A percentile compares a stretch with the other conserved stretches of the same genome.
Conservation (phyloP, 1,139 yeast genomes). For the Saccharomycopsis hybrid region DNA sequence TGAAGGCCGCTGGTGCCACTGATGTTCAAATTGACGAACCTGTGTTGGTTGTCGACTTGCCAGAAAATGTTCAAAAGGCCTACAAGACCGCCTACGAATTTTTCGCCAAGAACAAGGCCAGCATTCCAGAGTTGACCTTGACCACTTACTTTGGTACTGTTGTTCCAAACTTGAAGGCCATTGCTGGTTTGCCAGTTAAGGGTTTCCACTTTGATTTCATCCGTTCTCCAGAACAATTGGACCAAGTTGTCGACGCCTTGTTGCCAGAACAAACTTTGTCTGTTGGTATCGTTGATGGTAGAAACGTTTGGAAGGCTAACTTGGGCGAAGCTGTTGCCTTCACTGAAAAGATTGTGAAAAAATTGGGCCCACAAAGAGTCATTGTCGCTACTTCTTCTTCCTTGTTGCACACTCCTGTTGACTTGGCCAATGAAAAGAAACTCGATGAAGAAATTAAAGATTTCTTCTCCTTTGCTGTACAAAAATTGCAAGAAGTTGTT, state of each 20-base stretch:
- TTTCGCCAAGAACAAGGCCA: slow-evolving; percentile 53
- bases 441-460: slow-evolving; percentile 86
- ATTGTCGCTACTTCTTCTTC: slow-evolving; percentile 91
- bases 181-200: slow-evolving; percentile 84
- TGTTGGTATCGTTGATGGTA: slow-evolving; percentile 96
- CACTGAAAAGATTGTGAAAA: slow-evolving; percentile 75
- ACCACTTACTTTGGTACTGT: slow-evolving; percentile 98
- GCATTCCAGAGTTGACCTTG: slow-evolving; percentile 71
- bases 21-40: slow-evolving; percentile 98
- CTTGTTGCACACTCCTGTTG: slow-evolving; percentile 96
- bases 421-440: slow-evolving; percentile 85
- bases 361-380: slow-evolving; percentile 80
- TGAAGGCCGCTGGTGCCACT: slow-evolving; percentile 91
- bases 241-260: slow-evolving; percentile 65
- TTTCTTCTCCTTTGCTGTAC: slow-evolving; percentile 98
- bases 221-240: slow-evolving; percentile 95
- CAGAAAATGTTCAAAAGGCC: slow-evolving; percentile 75
- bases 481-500: slow-evolving; percentile 89
- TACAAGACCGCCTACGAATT: slow-evolving; percentile 80
- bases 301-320: slow-evolving; percentile 99
- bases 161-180: slow-evolving; percentile 88
- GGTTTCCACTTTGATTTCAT: slow-evolving; percentile 96
- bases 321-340: slow-evolving; percentile 76
- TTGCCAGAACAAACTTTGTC: slow-evolving; percentile 71
- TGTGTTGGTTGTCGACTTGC: slow-evolving; percentile 87